Conservation (phyloP, 768 basidiomycete genomes). For the Auricularia sp. region DNA sequence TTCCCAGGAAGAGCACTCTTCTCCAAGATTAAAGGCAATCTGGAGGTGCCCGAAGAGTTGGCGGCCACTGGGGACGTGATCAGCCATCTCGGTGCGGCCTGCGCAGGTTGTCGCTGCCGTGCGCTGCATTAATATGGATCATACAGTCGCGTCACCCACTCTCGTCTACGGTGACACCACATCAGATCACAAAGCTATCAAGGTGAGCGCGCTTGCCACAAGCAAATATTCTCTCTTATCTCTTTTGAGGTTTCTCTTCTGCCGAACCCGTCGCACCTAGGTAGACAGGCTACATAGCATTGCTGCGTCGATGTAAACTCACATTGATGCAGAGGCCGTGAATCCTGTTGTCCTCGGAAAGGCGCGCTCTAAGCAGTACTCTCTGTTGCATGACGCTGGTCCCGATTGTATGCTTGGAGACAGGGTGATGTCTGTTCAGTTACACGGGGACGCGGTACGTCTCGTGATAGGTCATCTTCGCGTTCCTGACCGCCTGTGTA, state of each 20-base stretch:
- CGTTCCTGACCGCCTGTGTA: background rate
- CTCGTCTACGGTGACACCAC: conserved; percentile 43
- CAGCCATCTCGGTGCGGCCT: conserved; percentile 56
- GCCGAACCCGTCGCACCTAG: conserved; percentile 24
- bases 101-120: background rate
- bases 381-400: conserved; percentile 55
- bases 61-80: conserved; percentile 76
- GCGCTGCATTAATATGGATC: background rate
- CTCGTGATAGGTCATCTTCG: background rate
- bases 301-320: background rate
- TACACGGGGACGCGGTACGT: conserved; percentile 70
- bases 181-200: conserved; percentile 30
- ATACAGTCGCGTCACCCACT: conserved; percentile 51
- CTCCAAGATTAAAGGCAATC: conserved; percentile 77
- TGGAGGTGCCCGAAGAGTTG: conserved; percentile 55
- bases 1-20: conserved; percentile 63
- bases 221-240: conserved; percentile 7
- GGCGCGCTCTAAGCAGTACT: conserved; percentile 82
- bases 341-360: conserved; percentile 84
- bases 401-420: conserved; percentile 40
- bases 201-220: conserved; percentile 66
- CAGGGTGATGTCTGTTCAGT: conserved; percentile 76
- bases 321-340: conserved; percentile 52
- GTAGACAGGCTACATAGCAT: conserved; percentile 1
- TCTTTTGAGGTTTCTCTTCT: conserved; percentile 1